Conservation (phyloP, 768 basidiomycete species). For the Trametes meyenii region DNA sequence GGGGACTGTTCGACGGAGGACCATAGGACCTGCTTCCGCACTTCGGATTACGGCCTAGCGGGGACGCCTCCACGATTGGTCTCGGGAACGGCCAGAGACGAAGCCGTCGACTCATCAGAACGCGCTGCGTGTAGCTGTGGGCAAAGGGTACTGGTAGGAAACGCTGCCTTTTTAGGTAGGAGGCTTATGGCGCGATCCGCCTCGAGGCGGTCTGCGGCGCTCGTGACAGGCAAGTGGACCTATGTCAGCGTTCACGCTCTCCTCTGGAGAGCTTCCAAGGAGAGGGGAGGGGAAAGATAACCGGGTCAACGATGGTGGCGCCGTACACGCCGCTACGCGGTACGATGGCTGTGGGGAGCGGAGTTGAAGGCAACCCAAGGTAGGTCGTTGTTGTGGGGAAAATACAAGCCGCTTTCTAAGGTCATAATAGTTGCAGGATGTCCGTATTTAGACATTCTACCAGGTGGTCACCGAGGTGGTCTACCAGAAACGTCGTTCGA, state of each 20-base stretch:
- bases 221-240: conserved; percentile 19
- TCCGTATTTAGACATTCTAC: too few relatives aligned
- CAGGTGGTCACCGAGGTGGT: not conserved
- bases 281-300: conserved; percentile 5
- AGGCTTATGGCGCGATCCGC: conserved; percentile 24
- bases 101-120: conserved; percentile 18
- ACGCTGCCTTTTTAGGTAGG: conserved; percentile 14
- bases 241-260: conserved; percentile 21
- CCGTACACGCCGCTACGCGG: conserved; percentile 4
- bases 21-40: not conserved
- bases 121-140: conserved; percentile 23
- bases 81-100: conserved; percentile 20
- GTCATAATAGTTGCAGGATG: too few relatives aligned
- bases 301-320: conserved; percentile 24
- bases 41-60: conserved; percentile 15
- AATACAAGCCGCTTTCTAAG: not conserved
- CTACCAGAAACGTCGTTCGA: not conserved
- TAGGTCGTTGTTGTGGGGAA: conserved; percentile 3
- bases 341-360: conserved; percentile 14
- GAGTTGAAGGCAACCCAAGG: not conserved
- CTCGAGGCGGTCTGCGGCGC: conserved; percentile 26
- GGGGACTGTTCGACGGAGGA: not conserved
- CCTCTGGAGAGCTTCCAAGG: conserved; percentile 3
- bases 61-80: conserved; percentile 10
- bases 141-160: conserved; percentile 26